Conservation (phyloP, 108 stramenopile genomes). For the Nitzschia sp. region DNA sequence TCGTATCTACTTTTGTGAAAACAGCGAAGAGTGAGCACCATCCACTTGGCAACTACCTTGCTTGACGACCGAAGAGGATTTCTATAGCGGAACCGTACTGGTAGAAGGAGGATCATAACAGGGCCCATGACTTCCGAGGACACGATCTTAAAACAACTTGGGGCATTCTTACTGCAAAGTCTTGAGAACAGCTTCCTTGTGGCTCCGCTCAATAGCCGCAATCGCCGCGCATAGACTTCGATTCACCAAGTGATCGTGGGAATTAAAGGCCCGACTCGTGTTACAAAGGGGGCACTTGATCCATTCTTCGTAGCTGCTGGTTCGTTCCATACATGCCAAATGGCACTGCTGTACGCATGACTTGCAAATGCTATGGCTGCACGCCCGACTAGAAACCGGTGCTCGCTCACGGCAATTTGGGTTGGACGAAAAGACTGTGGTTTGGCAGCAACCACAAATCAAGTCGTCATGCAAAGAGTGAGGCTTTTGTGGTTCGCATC, state of each 20-base stretch:
- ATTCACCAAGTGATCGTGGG: conserved; percentile 20
- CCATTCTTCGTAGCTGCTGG: neutral
- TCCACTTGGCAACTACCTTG: no score
- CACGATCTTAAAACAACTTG: no score
- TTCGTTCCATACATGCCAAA: conserved; percentile 14
- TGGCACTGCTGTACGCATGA: conserved; percentile 25
- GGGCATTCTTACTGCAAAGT: no score
- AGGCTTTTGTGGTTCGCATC: neutral
- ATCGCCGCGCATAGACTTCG: conserved; percentile 22
- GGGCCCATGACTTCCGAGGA: no score
- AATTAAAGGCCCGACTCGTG: conserved; percentile 7
- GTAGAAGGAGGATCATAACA: no score
- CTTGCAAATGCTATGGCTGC: conserved; percentile 28
- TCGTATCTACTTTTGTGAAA: no score
- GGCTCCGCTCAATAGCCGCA: conserved; percentile 12
- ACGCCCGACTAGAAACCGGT: conserved; percentile 22
- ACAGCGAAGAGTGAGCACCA: no score
- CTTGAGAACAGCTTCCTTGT: neutral
- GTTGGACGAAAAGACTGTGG: conserved; percentile 16
- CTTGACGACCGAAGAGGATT: no score
- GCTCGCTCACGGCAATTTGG: conserved; percentile 7
- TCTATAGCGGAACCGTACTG: no score
- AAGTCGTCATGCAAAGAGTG: conserved; percentile 10
- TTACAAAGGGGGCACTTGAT: conserved; percentile 26
- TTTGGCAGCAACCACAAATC: conserved; percentile 26